phyloP scores from a whole-genome alignment of 2,329 filamentous ascomycete genomes.

The Paraconiothyrium sp. region DNA sequence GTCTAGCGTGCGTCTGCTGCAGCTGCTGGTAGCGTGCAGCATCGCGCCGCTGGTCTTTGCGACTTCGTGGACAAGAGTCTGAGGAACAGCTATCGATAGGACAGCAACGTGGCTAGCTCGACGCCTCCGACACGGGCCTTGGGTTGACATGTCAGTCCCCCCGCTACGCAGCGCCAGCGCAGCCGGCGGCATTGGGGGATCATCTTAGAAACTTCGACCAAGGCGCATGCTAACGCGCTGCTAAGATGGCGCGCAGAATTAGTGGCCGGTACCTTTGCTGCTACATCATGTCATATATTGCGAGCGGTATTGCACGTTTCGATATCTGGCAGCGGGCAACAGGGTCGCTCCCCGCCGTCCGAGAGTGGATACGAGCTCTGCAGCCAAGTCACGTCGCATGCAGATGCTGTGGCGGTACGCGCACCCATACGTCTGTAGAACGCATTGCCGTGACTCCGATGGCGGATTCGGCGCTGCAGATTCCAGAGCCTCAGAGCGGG shows the following conservation, averaged over 20 bases:
- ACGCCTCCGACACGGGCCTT: conserved; percentile 2
- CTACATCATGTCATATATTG: neutral
- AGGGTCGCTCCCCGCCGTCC: conserved; percentile 5
- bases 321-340: conserved; percentile 3
- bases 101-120: conserved; percentile 11
- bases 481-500: conserved; percentile 22
- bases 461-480: conserved; percentile 5
- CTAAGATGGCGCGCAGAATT: conserved; percentile 17
- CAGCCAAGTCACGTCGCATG: conserved; percentile 29
- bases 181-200: too few relatives aligned
- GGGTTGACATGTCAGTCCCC: neutral
- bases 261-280: neutral
- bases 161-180: neutral
- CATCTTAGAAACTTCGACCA: neutral
- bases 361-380: neutral
- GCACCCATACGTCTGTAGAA: neutral
- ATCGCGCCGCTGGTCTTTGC: neutral
- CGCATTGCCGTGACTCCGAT: conserved; percentile 12
- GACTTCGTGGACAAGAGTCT: neutral
- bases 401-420: conserved; percentile 13
- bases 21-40: neutral
- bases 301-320: neutral
- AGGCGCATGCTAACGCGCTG: neutral
- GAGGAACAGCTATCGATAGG: conserved; percentile 4
- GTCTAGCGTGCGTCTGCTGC: conserved; percentile 5